phyloP scores from a whole-genome alignment of 1,139 yeast genomes.

The Hyphopichia wangnamkhiaoensis region DNA sequence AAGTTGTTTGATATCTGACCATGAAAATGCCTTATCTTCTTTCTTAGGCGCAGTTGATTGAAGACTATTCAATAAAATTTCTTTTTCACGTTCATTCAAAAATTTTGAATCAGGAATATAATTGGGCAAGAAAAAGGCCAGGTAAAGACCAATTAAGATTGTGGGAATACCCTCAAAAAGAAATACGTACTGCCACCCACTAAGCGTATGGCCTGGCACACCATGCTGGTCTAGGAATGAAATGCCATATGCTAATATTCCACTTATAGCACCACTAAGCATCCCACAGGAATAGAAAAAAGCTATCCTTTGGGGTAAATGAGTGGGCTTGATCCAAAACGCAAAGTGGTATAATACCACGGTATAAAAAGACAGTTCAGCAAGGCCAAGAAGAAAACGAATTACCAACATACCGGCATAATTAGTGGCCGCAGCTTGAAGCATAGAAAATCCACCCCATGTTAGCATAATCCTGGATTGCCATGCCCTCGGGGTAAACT shows the following conservation, averaged over 20 bases:
- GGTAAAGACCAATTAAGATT: slow-evolving; percentile 8
- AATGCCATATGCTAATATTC: slow-evolving; percentile 16
- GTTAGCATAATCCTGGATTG: slow-evolving; percentile 12
- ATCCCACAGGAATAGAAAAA: slow-evolving; percentile 15
- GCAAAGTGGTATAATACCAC: slow-evolving; percentile 15
- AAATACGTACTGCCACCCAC: slow-evolving; percentile 19
- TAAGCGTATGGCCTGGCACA: slow-evolving; percentile 4
- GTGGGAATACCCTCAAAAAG: slow-evolving; percentile 18
- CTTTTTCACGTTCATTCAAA: slow-evolving; percentile 12
- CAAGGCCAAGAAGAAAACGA: slow-evolving; percentile 27
- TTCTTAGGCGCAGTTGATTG: slow-evolving; percentile 13
- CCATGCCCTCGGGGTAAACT: slow-evolving; percentile 10
- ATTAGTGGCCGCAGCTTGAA: slow-evolving; percentile 18
- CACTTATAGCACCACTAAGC: slow-evolving; percentile 16
- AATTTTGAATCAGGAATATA: slow-evolving; percentile 14
- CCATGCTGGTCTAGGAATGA: slow-evolving; percentile 9
- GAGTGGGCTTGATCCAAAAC: slow-evolving; percentile 15
- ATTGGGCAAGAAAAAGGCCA: slow-evolving; percentile 13
- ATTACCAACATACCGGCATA: slow-evolving; percentile 26
- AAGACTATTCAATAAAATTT: slow-evolving; percentile 6
- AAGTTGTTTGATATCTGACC: slow-evolving; percentile 12
- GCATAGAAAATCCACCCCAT: slow-evolving; percentile 15
- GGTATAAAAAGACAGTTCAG: slow-evolving; percentile 29
- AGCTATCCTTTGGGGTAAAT: slow-evolving; percentile 15
- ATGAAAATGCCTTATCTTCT: slow-evolving; percentile 12